phyloP scores from a whole-genome alignment of 768 basidiomycete genomes.

The Collybiopsis confluens region DNA sequence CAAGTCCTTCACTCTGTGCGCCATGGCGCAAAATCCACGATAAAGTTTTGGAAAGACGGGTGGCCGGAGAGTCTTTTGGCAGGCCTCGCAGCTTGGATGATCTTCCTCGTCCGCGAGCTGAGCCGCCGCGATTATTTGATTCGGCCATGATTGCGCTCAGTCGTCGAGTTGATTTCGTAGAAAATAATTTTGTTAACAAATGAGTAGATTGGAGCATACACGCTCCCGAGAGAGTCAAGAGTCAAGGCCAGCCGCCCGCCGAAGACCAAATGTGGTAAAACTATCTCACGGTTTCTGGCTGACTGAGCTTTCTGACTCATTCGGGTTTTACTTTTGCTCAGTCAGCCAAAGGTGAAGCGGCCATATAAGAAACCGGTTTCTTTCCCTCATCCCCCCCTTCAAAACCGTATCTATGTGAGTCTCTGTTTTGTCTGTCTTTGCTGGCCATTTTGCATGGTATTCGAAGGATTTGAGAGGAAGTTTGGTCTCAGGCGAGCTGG shows the following conservation, averaged over 20 bases:
- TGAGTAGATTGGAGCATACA: no score
- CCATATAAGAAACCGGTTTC: not conserved
- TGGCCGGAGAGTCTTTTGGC: slow-evolving; percentile 60
- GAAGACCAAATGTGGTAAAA: not conserved
- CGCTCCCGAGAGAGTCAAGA: no score
- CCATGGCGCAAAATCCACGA: slow-evolving; percentile 93
- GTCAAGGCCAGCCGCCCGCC: no score
- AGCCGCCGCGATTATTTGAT: not conserved
- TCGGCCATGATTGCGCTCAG: no score
- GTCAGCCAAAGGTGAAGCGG: not conserved
- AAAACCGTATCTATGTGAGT: slow-evolving; percentile 4
- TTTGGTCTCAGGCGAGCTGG: not conserved
- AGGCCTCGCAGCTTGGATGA: slow-evolving; percentile 52
- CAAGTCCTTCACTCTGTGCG: slow-evolving; percentile 68
- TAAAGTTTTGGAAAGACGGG: slow-evolving; percentile 78
- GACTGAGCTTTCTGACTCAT: not conserved
- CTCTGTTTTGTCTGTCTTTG: not conserved
- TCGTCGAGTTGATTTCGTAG: no score
- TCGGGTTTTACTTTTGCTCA: not conserved
- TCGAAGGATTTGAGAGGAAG: not conserved
- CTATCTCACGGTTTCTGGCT: not conserved
- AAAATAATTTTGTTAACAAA: no score
- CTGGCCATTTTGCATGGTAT: no score
- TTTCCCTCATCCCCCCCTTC: not conserved
- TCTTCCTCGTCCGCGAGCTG: slow-evolving; percentile 1